A percentile compares a stretch with the other conserved stretches of the same genome.
Conservation (phyloP, 2,329 filamentous ascomycete genomes). For the Neonectria coccinea region DNA sequence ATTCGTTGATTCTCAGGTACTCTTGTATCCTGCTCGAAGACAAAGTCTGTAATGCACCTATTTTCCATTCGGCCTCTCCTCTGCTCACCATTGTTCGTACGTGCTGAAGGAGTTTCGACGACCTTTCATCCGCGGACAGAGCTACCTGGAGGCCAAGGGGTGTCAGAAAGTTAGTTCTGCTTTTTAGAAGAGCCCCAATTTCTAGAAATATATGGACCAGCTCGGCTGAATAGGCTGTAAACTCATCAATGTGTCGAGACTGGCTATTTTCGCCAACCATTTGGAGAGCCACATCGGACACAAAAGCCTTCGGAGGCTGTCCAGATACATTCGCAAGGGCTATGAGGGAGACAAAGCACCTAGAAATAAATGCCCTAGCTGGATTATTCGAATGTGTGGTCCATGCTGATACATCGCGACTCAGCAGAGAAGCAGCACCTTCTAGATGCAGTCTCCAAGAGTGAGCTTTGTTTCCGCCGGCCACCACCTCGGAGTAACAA, state of each 20-base stretch:
- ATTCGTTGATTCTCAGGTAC: conserved; percentile 10
- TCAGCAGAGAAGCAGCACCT: conserved; percentile 11
- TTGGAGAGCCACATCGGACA: not conserved
- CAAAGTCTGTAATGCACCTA: too few relatives aligned
- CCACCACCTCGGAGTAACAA: conserved; percentile 14
- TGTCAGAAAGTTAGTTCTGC: not conserved
- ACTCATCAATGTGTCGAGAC: conserved; percentile 3
- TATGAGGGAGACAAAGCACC: conserved; percentile 17
- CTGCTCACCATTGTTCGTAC: not conserved
- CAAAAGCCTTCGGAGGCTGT: not conserved
- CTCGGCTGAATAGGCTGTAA: conserved; percentile 10
- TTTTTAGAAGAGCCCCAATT: conserved; percentile 2
- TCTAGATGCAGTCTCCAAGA: conserved; percentile 20
- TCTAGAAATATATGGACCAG: conserved; percentile 1
- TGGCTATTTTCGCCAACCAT: not conserved
- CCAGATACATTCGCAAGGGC: conserved; percentile 15
- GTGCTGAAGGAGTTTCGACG: not conserved
- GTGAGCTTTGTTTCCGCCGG: not conserved
- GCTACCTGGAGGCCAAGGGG: not conserved
- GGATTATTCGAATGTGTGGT: not conserved
- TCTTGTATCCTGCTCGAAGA: not conserved
- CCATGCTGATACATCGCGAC: not conserved
- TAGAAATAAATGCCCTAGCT: conserved; percentile 5
- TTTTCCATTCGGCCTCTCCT: not conserved
- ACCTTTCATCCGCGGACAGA: not conserved